These are phyloP conservation scores for Effrenium voratum DNA, from an alignment of 73 alveolate species.

Conservation along the genomic window DNA sequence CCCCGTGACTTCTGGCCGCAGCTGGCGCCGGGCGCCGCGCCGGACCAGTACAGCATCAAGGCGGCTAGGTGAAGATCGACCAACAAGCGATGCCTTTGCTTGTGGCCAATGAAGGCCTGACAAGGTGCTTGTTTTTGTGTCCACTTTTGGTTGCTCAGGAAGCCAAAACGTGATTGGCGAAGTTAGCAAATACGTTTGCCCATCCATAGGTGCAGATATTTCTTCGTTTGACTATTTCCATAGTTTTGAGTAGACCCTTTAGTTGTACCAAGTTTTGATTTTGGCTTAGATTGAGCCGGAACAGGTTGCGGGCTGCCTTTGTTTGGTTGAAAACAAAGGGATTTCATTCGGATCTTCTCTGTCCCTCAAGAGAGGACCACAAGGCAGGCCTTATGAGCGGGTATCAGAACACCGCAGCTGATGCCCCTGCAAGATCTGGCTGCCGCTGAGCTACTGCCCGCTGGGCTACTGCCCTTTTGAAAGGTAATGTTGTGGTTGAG, in stretches of 20 bases:
- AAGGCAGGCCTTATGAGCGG: no score
- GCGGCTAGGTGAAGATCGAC: not conserved
- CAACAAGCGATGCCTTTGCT: not conserved
- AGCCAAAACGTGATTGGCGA: not conserved
- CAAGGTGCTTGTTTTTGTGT: not conserved
- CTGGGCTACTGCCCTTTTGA: not conserved
- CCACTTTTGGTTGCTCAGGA: not conserved
- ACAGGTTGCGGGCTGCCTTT: no score
- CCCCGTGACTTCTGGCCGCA: conserved; percentile 39
- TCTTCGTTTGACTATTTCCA: not conserved
- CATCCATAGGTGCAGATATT: not conserved
- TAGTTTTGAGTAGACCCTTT: not conserved
- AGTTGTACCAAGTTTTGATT: no score
- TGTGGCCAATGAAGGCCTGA: not conserved
- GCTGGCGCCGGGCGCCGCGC: conserved; percentile 6
- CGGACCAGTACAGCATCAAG: conserved; percentile 18
- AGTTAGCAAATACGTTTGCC: not conserved
- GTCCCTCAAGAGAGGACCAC: no score
- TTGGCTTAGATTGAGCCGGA: no score
- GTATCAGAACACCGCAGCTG: no score
- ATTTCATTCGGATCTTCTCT: no score
- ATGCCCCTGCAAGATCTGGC: not conserved
- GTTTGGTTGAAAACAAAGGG: no score
- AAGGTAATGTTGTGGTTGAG: not conserved
- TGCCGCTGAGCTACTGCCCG: not conserved